Base-by-base conservation (phyloP, 768 basidiomycete genomes). In the Trametes maxima region DNA sequence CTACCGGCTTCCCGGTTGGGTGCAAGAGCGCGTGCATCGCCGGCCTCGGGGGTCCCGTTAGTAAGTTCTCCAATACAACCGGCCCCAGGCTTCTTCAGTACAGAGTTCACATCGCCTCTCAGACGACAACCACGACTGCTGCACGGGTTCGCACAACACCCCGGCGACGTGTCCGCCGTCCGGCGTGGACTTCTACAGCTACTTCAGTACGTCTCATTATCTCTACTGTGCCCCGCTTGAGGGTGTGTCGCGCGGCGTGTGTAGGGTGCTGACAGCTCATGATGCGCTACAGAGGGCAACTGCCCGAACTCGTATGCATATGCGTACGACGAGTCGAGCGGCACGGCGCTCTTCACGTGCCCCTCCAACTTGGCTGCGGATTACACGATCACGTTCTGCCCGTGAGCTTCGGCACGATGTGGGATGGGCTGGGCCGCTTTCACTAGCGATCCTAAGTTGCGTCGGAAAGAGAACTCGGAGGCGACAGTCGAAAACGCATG, bases 81-180 rank as follows among this genome's bases (percentile, higher is more conserved):
- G 13, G 14, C 16, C 6, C 3, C n/a, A n/a, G n/a, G n/a, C n/a
- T 25, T 13, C 19, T 10, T 6, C 4, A 11, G 13, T 4, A 17
- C 19, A 1, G 10, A 37, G 14, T 17, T 36, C 3, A 25, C 36
- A 53, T 10, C 3, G 24, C 1, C 24, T 8, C 10, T 13, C 35
- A 73, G 84, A 64, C 36, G 80, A 89, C 73, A 86, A 85, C 22
- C 72, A 78, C 5, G 86, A 88, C 67, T 89, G 88, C 72, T 90
- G 88, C 75, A 80, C 80, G 16, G 88, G 88, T 11, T 71, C 69
- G 43, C 75, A 80, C 72, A 73, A 71, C 70, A 85, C 82, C 5
- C 72, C 84, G 1, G 72, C 67, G 11, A 87, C 85, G 0, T 89
- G 87, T 70, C 86, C 85, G 14, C 63, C 76, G 13, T 81, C 81